Conservation (phyloP, 257 asterid species). For the Salvia hispanica region DNA sequence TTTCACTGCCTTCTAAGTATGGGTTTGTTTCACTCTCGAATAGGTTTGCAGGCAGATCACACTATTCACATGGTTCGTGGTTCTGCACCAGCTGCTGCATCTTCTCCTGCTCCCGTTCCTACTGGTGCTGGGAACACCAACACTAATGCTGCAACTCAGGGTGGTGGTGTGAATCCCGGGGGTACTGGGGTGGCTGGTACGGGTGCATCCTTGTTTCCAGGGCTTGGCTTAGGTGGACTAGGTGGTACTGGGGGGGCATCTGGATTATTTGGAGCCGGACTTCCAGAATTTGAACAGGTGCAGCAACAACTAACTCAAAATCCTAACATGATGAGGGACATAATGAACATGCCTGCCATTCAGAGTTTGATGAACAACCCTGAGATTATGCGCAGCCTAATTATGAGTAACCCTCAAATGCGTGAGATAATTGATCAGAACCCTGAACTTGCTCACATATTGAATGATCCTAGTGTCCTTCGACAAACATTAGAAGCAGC, state of each 20-base stretch:
- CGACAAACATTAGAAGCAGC: conserved; percentile 65
- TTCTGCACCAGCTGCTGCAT: conserved; percentile 51
- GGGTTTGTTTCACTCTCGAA: conserved; percentile 20
- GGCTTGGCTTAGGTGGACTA: conserved; percentile 48
- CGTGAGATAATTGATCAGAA: conserved; percentile 68
- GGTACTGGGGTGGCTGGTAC: conserved; percentile 47
- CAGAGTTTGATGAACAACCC: conserved; percentile 66
- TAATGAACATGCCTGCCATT: conserved; percentile 60
- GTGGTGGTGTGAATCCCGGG: conserved; percentile 38
- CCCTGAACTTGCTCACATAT: conserved; percentile 67
- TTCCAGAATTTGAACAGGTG: conserved; percentile 63
- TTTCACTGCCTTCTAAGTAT: conserved; percentile 15
- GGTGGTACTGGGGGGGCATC: conserved; percentile 49
- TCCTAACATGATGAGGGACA: conserved; percentile 65
- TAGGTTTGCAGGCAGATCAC: conserved; percentile 68
- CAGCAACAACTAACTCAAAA: conserved; percentile 62
- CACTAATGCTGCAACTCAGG: conserved; percentile 40
- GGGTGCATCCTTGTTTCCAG: conserved; percentile 54
- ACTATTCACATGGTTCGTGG: conserved; percentile 70
- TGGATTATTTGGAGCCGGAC: conserved; percentile 60
- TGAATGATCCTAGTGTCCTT: conserved; percentile 61
- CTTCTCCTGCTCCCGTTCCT: conserved; percentile 40
- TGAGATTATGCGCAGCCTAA: conserved; percentile 60
- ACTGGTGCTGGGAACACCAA: conserved; percentile 43
- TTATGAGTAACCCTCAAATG: conserved; percentile 72